Base-by-base conservation (phyloP, 192 early-diverging fungal genomes). In the Entomortierella parvispora region DNA sequence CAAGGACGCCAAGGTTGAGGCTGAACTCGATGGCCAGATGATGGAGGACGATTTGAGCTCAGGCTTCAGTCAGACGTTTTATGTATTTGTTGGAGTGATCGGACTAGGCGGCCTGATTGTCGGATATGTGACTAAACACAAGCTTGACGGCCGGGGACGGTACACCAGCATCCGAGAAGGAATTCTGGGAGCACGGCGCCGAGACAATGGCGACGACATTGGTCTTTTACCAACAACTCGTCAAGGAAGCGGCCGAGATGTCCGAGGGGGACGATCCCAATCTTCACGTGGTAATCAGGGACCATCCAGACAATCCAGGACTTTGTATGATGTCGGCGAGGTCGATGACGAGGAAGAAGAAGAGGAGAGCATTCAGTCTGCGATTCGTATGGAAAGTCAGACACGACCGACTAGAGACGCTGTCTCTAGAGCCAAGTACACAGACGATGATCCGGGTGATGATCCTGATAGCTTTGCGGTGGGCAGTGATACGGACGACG, bases 11-110 rank as follows among this genome's bases (percentile, higher is more conserved):
- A 32, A 56, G 17, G 32, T 20, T 32, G 34, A 29, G 2, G 29
- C 54, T 15, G 54, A 56, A 18, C 3, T 20, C n/a, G 14, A 29
- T 0, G 18, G n/a, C 9, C 18, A 56, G 18, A 4, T 33, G 29
- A 15, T 20, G 15, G 40, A 58, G 12, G 57, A 58, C 37, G 37
- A 40, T 5, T 40, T 40, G 37, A 40, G 12, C 4, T 40, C 45
- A 4, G 47, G 29, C 2, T 43, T 48, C 22, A 31, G 58, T 20
- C 40, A 45, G 22, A 62, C 64, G 0, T 32, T 76, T 4, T 76
- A 76, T 37, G 25, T 56, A 5, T 62, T 76, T 25, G 56, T 57
- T 37, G 43, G 58, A 3, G 37, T 67, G 6, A 20, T 76, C 43
- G 65, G 64, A 9, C 5, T 76, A 15, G 46, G 46, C 1, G 61